A percentile compares a stretch with the other conserved stretches of the same genome.
Conservation (phyloP, 495 filamentous ascomycete genomes). For the Xylaria flabelliformis region DNA sequence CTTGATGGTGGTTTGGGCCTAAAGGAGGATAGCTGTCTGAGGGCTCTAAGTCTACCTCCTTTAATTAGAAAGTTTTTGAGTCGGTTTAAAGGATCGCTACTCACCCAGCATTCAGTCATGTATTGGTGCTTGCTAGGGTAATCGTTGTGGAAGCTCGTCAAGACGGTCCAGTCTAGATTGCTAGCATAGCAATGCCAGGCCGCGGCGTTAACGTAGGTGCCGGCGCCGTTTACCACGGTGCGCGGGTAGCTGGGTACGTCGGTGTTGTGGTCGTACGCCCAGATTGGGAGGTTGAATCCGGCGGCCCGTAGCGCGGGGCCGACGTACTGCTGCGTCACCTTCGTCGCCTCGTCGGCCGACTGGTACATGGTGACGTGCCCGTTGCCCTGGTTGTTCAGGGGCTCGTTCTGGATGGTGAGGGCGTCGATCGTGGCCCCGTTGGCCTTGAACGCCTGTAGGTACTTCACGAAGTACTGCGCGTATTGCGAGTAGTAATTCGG, state of each 20-base stretch:
- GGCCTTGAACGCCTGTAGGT: slow-evolving; percentile 57
- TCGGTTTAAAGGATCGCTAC: neutral
- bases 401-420: slow-evolving; percentile 65
- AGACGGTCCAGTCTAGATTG: slow-evolving; percentile 56
- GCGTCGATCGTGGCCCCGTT: slow-evolving; percentile 57
- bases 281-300: slow-evolving; percentile 52
- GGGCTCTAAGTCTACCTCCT: too few relatives aligned
- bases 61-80: too few relatives aligned
- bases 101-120: slow-evolving; percentile 64
- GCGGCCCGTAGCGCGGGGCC: slow-evolving; percentile 54
- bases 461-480: slow-evolving; percentile 63
- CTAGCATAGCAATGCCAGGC: slow-evolving; percentile 65
- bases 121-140: slow-evolving; percentile 57
- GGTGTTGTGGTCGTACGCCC: slow-evolving; percentile 67
- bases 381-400: slow-evolving; percentile 58
- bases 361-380: slow-evolving; percentile 63
- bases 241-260: slow-evolving; percentile 55
- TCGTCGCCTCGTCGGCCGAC: slow-evolving; percentile 54
- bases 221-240: slow-evolving; percentile 52
- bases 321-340: slow-evolving; percentile 56
- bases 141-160: slow-evolving; percentile 54
- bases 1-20: too few relatives aligned
- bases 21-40: too few relatives aligned
- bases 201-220: slow-evolving; percentile 52
- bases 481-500: slow-evolving; percentile 53